These are phyloP conservation scores for Coelastrella sp. DNA, from an alignment of 139 green algal species.

Conservation along the genomic window DNA sequence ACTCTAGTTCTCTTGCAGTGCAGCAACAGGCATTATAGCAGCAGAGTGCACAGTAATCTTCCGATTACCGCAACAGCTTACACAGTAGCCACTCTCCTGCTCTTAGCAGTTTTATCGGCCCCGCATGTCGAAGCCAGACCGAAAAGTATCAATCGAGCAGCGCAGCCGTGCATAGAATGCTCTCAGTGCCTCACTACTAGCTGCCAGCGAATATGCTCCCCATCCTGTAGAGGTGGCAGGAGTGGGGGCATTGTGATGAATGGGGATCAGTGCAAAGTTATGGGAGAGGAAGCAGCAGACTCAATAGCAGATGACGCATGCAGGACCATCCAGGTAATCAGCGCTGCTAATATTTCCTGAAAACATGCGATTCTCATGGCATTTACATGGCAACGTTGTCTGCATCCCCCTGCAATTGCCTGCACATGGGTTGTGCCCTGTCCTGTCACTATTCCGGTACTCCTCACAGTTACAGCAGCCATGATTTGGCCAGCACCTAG, in stretches of 20 bases:
- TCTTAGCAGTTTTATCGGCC: background rate
- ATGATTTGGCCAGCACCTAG: too few species aligned
- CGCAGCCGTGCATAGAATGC: conserved; percentile 27
- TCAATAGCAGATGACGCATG: conserved; percentile 1
- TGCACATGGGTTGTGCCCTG: too few species aligned
- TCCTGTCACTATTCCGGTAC: too few species aligned
- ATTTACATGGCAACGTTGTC: too few species aligned
- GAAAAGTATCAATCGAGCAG: background rate
- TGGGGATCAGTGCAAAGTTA: conserved; percentile 25
- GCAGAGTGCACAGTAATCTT: background rate
- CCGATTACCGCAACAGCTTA: background rate
- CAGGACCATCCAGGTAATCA: background rate
- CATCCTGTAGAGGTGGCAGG: background rate
- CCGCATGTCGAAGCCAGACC: background rate
- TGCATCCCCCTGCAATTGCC: too few species aligned
- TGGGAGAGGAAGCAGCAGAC: conserved; percentile 13
- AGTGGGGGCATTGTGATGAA: background rate
- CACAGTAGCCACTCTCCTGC: background rate
- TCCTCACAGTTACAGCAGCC: too few species aligned
- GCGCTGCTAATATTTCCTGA: too few species aligned
- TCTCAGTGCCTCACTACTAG: conserved; percentile 22
- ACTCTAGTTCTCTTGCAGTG: background rate
- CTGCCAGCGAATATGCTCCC: conserved; percentile 21
- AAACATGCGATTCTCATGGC: too few species aligned
- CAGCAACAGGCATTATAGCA: background rate